Evolutionary conservation across 2,329 filamentous ascomycete species (phyloP), one percentile per base, ranked within the genome.

Genomic region (Sarocladium kiliense): DNA sequence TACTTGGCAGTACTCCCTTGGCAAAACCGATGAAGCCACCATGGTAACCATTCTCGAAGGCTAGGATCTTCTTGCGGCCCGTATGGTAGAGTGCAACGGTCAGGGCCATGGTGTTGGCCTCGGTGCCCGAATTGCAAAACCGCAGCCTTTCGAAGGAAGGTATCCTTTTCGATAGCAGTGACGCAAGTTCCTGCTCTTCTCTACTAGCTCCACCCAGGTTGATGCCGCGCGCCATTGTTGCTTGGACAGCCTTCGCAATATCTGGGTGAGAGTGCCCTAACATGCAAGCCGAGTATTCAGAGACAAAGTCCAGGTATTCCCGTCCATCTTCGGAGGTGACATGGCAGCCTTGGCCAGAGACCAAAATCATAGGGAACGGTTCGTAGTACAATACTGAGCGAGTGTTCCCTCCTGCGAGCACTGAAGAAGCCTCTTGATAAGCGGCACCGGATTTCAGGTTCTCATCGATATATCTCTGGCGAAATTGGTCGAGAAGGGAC

Each of bases 121-220:
- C 85, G 0, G 85, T 88, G 2, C 85, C 85, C 0, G 81, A 85
- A 65, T 87, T 87, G 41, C 79, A 77, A 65, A 87, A 86, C 1
- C 85, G 74, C 3, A 86, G 68, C 12, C 75, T 72, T 6, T 84
- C 81, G 60, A 87, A 86, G 10, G 68, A 61, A 56, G 75, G 78
- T n/a, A 75, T 63, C 10, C 67, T 61, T 6, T 30, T 12, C 3
- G 12, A 3, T 3, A 47, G 23, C 44, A 27, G 23, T 4, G 23
- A 16, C 0, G 83, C 84, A 21, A 82, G 71, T 16, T 71, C 60
- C 9, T 71, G 68, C 65, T 88, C 84, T 50, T 78, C 71, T 11
- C 64, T 59, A 32, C 75, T 81, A 1, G 78, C 77, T 0, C 73
- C 77, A 4, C 85, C 81, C 16, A 83, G 72, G 57, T 76, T 83